These are phyloP conservation scores for Dictyostelium firmibasis DNA, from an alignment of 78 protist genomes.

Conservation along the genomic window DNA sequence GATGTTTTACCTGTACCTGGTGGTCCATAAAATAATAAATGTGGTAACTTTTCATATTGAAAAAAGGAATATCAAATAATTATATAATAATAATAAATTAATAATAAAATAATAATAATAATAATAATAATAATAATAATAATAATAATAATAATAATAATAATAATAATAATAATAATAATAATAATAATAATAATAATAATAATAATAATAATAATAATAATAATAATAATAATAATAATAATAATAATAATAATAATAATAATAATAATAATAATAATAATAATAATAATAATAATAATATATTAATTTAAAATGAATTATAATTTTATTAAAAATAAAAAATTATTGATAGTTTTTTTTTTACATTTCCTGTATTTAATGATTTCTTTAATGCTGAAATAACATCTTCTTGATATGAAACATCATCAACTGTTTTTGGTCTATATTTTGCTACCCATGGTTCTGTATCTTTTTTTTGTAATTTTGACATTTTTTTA, in stretches of 20 bases:
- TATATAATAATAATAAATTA: too few species aligned
- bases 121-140: not conserved
- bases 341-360: not conserved
- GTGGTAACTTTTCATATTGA: constrained; percentile 96
- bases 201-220: too few species aligned
- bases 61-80: too few species aligned
- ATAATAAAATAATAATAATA: not conserved
- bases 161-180: too few species aligned
- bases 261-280: too few species aligned
- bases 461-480: constrained; percentile 30
- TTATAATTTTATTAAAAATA: not conserved
- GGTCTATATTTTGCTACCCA: constrained; percentile 92
- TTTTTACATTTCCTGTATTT: constrained; percentile 67
- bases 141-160: too few species aligned
- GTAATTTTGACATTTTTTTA: not conserved
- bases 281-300: not conserved
- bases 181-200: not conserved
- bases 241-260: not conserved
- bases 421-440: constrained; percentile 89
- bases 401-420: constrained; percentile 95
- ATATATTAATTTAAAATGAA: not conserved
- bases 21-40: constrained; percentile 98
- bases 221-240: not conserved
- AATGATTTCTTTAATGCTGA: constrained; percentile 80
- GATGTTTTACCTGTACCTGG: constrained; percentile 99